Evolutionary conservation across 306 rosid species (phyloP).

Genomic region (Benincasa hispida): DNA sequence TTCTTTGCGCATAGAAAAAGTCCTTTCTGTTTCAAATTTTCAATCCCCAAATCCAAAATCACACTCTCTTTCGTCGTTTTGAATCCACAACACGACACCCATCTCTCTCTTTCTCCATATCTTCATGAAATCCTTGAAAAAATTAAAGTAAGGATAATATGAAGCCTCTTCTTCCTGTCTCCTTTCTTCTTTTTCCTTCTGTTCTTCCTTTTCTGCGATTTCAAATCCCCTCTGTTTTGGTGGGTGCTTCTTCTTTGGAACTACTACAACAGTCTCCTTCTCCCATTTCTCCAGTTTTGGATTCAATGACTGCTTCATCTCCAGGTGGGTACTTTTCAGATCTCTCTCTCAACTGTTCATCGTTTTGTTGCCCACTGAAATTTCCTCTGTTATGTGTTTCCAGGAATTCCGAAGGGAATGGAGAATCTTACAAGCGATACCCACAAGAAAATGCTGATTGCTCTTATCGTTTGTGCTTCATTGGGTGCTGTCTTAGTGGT

Average conservation of each 20-base stretch:
- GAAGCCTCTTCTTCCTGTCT: neutral
- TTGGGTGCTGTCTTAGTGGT: conserved; percentile 30
- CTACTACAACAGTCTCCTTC: neutral
- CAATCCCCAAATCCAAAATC: neutral
- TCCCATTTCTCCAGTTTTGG: conserved; percentile 21
- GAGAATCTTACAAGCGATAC: conserved; percentile 27
- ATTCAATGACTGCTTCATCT: conserved; percentile 42
- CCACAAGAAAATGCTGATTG: conserved; percentile 47
- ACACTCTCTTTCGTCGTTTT: neutral
- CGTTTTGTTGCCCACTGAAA: neutral
- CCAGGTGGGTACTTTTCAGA: conserved; percentile 32
- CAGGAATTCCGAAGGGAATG: conserved; percentile 34
- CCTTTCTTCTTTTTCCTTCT: neutral
- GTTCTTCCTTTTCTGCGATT: neutral
- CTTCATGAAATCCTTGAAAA: neutral
- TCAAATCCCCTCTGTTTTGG: conserved; percentile 18
- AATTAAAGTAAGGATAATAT: neutral
- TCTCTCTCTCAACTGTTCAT: conserved; percentile 3
- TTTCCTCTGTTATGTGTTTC: neutral
- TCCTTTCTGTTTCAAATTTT: neutral
- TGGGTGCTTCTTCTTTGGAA: conserved; percentile 18
- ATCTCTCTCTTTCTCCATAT: neutral
- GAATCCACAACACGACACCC: neutral
- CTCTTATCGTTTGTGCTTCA: conserved; percentile 29
- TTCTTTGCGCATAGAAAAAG: neutral